Conservation (phyloP, 2,329 filamentous ascomycete species). For the Fusarium xylarioides region DNA sequence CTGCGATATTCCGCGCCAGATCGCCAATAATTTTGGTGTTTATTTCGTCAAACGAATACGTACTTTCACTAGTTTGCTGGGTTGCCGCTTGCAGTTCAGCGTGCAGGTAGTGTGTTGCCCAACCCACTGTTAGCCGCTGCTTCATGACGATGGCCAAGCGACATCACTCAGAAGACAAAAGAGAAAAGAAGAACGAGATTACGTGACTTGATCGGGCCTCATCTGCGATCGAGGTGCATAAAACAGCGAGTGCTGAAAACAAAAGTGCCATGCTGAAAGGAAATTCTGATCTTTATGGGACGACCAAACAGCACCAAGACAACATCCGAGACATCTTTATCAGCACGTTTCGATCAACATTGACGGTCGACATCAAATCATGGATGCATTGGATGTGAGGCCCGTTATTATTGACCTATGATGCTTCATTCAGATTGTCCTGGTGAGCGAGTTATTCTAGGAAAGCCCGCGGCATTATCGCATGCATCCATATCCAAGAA, state of each 20-base stretch:
- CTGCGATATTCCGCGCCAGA: slow-evolving; percentile 1
- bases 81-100: slow-evolving; percentile 26
- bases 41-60: not conserved
- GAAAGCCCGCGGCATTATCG: not conserved
- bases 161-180: slow-evolving; percentile 1
- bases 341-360: not conserved
- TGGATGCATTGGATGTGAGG: not conserved
- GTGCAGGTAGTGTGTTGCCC: not conserved
- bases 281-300: not conserved
- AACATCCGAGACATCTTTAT: slow-evolving; percentile 14
- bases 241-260: not conserved
- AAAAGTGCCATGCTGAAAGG: slow-evolving; percentile 8
- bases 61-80: not conserved
- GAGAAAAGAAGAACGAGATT: not conserved
- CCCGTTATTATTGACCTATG: slow-evolving; percentile 6
- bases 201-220: slow-evolving; percentile 14
- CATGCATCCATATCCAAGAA: not conserved
- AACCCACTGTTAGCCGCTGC: slow-evolving; percentile 34
- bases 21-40: slow-evolving; percentile 2
- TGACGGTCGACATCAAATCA: not conserved
- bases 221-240: slow-evolving; percentile 12
- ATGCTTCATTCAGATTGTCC: not conserved
- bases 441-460: not conserved
- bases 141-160: slow-evolving; percentile 35
- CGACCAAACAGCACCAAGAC: slow-evolving; percentile 12